Conservation (phyloP, 1,284 basidiomycete species). For the Flammula alnicola region DNA sequence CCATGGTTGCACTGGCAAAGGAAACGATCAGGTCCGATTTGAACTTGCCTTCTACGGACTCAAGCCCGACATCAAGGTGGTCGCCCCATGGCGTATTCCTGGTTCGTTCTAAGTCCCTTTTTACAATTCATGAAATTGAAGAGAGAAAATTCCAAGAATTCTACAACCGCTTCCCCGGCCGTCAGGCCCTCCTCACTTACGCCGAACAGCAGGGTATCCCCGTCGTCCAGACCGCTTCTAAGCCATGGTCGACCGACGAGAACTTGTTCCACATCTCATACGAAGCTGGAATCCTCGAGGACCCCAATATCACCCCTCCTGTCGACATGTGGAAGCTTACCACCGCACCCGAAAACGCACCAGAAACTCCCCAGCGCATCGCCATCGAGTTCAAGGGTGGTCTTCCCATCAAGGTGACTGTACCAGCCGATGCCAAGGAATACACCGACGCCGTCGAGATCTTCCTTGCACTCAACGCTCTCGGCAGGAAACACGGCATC, state of each 20-base stretch:
- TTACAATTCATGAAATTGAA: neutral
- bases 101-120: conserved; percentile 48
- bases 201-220: conserved; percentile 91
- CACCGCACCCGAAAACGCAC: conserved; percentile 82
- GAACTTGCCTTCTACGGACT: conserved; percentile 99
- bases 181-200: conserved; percentile 90
- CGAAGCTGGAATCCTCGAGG: conserved; percentile 98
- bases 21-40: conserved; percentile 99
- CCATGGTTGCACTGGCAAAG: conserved; percentile 99
- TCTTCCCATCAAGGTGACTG: conserved; percentile 82
- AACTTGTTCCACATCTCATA: conserved; percentile 99
- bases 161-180: conserved; percentile 97
- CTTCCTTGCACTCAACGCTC: conserved; percentile 90
- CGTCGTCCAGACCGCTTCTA: conserved; percentile 93
- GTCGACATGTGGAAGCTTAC: conserved; percentile 99
- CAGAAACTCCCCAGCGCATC: conserved; percentile 81
- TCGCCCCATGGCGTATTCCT: conserved; percentile 97
- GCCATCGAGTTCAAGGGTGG: conserved; percentile 87
- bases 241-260: conserved; percentile 99
- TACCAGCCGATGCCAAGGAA: conserved; percentile 53
- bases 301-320: conserved; percentile 94
- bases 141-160: conserved; percentile 65
- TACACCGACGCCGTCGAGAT: conserved; percentile 95
- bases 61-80: conserved; percentile 98
- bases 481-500: conserved; percentile 94